Evolutionary conservation across 768 basidiomycete genomes (phyloP), one percentile per base, ranked within the genome.

Genomic region (Melanogaster broomeanus): DNA sequence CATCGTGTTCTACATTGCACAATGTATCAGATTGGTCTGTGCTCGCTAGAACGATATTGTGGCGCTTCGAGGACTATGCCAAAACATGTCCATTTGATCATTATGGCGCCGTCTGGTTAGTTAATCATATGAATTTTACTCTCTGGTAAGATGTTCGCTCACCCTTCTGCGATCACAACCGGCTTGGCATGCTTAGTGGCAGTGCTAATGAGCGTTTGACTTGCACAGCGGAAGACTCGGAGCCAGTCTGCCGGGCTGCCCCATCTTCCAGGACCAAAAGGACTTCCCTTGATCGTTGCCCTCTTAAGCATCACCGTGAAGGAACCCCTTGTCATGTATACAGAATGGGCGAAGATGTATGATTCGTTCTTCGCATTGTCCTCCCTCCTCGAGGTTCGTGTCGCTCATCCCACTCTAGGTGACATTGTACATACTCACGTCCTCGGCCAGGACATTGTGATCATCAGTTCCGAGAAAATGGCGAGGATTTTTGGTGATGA

Each of bases 221-320:
- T 38, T 4, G 8, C 19, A 8, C 12, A 15, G 4, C 22, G 18
- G 16, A 47, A 18, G n/a, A n/a, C n/a, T n/a, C n/a, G n/a, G 45
- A 34, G 13, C 13, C 42, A 42, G 15, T n/a, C 28, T n/a, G 15
- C 19, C 12, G 16, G 48, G 2, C 43, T 56, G 11, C 56, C 51
- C 21, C 44, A 72, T 24, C 75, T 74, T 39, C 73, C 74, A 13
- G 73, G 74, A 21, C 73, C 73, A 12, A 65, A 51, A 37, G 59
- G 59, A 27, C 53, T 68, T 22, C 73, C 75, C 11, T 28, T 77
- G 10, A 56, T 75, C 13, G 73, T 68, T 25, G 75, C 75, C 46
- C 57, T 74, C 4, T 57, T 74, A 9, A 71, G 73, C 51, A 71
- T 75, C 64, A 74, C 73, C 11, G 58, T 64, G 19, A 49, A 45